Conservation (phyloP, 768 basidiomycete genomes). For the Suillus plorans region DNA sequence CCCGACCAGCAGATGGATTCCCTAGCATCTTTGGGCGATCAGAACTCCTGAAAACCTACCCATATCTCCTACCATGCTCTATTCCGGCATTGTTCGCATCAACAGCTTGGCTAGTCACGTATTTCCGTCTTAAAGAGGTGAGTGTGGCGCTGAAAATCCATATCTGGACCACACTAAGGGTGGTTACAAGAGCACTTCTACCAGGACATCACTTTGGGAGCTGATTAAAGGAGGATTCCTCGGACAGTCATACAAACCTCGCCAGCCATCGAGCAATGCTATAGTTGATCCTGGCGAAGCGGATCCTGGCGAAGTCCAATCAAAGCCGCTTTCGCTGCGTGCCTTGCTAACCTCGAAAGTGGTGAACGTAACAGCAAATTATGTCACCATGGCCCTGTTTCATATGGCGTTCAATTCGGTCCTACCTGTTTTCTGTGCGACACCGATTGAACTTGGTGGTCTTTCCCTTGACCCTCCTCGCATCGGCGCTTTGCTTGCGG, state of each 20-base stretch:
- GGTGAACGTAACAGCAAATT: too few relatives aligned
- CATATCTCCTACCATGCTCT: conserved; percentile 73
- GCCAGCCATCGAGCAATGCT: background rate
- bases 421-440: too few relatives aligned
- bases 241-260: background rate
- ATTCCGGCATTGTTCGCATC: conserved; percentile 38
- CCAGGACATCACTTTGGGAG: background rate
- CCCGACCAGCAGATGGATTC: conserved; percentile 65
- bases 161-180: background rate
- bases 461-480: too few relatives aligned
- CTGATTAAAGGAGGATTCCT: background rate
- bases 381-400: too few relatives aligned
- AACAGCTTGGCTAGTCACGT: background rate
- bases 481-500: too few relatives aligned
- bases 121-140: background rate
- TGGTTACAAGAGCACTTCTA: background rate
- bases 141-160: background rate
- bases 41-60: conserved; percentile 60
- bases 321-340: too few relatives aligned
- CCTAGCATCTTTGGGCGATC: conserved; percentile 56
- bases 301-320: too few relatives aligned
- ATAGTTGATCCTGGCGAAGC: too few relatives aligned
- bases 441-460: too few relatives aligned
- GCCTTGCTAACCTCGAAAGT: too few relatives aligned
- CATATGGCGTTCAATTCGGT: too few relatives aligned